Percentiles rank a stretch among this genome's conserved stretches.
phyloP scores from a whole-genome alignment of 441 rosid species.

The Croton setiger region DNA sequence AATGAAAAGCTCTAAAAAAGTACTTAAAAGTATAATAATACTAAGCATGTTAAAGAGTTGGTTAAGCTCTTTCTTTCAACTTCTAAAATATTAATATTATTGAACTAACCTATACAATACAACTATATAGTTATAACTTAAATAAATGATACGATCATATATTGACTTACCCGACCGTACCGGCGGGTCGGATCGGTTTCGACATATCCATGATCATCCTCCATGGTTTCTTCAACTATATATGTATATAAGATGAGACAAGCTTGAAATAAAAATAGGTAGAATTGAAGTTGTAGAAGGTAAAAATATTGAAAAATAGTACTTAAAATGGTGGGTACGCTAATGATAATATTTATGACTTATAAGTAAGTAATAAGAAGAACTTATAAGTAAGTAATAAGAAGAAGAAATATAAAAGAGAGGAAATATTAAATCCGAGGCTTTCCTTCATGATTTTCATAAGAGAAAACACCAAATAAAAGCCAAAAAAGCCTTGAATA shows the following conservation, averaged over 20 bases:
- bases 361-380: too few relatives aligned
- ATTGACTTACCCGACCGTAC: slow-evolving; percentile 71
- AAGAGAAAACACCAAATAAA: slow-evolving; percentile 37
- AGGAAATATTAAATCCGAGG: slow-evolving; percentile 25
- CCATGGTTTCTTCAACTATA: slow-evolving; percentile 21
- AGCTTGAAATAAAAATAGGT: too few relatives aligned
- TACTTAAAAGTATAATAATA: not conserved
- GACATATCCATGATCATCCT: slow-evolving; percentile 34
- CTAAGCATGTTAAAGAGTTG: not conserved
- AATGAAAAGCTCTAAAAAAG: not conserved
- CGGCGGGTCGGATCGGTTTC: slow-evolving; percentile 82
- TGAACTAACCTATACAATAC: too few relatives aligned
- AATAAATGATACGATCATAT: not conserved
- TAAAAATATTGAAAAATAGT: not conserved
- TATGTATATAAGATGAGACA: slow-evolving; percentile 25
- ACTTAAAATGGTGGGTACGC: not conserved
- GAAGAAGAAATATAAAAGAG: not conserved
- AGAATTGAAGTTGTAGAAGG: too few relatives aligned
- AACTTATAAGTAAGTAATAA: too few relatives aligned
- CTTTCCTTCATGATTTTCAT: slow-evolving; percentile 44
- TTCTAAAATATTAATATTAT: not conserved
- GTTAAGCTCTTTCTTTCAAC: not conserved
- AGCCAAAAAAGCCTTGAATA: slow-evolving; percentile 40
- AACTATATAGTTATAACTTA: not conserved
- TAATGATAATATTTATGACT: too few relatives aligned